These are phyloP conservation scores for Magnusiomyces tetraspermus DNA, from an alignment of 1,139 yeast genomes.

Conservation along the genomic window DNA sequence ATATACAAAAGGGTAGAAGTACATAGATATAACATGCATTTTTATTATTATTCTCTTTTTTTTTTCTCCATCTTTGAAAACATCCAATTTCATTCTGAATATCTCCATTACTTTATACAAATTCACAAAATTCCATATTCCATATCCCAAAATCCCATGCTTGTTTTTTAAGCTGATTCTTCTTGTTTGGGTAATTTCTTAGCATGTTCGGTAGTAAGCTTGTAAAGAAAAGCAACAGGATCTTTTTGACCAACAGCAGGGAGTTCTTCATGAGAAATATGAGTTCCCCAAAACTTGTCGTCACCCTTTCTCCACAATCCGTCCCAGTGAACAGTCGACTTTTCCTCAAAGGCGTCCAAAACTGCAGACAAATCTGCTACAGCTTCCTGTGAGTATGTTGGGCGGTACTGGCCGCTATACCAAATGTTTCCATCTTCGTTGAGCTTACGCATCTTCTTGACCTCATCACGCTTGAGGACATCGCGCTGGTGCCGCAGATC, in stretches of 20 bases:
- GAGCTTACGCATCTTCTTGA: conserved; percentile 60
- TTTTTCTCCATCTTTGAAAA: not conserved
- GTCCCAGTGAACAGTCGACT: conserved; percentile 65
- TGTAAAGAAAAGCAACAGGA: conserved; percentile 3
- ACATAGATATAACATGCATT: not conserved
- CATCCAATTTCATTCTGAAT: not conserved
- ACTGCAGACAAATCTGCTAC: conserved; percentile 77
- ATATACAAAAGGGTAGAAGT: not conserved
- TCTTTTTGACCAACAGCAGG: conserved; percentile 59
- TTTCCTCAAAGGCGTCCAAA: conserved; percentile 46
- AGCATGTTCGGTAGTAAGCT: not conserved
- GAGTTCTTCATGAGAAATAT: conserved; percentile 47
- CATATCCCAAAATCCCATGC: too few relatives aligned
- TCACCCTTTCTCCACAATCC: conserved; percentile 80
- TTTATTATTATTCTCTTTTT: not conserved
- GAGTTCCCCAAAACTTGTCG: conserved; percentile 46
- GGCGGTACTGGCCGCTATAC: conserved; percentile 77
- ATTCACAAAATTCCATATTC: too few relatives aligned
- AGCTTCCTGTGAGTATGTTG: conserved; percentile 85
- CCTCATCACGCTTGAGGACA: conserved; percentile 46
- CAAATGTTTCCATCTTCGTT: conserved; percentile 73
- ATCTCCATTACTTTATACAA: too few relatives aligned
- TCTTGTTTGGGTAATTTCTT: not conserved
- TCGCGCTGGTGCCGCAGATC: conserved; percentile 69
- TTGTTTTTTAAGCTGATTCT: too few relatives aligned